phyloP scores from a whole-genome alignment of 108 stramenopile species.

The Fistulifera solaris region DNA sequence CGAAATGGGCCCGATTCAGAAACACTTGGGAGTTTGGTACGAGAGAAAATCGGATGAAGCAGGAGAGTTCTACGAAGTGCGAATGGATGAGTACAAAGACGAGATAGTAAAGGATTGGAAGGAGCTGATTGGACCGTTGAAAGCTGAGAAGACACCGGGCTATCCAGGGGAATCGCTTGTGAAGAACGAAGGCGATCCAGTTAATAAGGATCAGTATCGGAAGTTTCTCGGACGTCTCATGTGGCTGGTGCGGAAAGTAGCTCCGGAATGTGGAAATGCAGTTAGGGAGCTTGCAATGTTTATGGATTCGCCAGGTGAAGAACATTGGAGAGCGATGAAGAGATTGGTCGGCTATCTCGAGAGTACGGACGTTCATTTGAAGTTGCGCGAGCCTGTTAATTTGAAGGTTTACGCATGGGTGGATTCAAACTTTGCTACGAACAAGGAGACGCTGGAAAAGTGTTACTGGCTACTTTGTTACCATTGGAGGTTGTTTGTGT shows the following conservation, averaged over 20 bases:
- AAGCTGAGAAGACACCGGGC: slow-evolving; percentile 12
- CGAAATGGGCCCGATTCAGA: slow-evolving; percentile 10
- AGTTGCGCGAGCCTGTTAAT: slow-evolving; percentile 7
- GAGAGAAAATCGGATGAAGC: not conserved
- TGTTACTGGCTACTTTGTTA: not conserved
- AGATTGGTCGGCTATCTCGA: slow-evolving; percentile 9
- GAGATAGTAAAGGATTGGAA: slow-evolving; percentile 1
- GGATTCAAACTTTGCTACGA: slow-evolving; percentile 1
- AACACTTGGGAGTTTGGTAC: slow-evolving; percentile 17
- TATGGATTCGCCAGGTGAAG: slow-evolving; percentile 5
- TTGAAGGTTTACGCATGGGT: not conserved
- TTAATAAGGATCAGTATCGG: slow-evolving; percentile 5
- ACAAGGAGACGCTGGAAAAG: not conserved
- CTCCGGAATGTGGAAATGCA: slow-evolving; percentile 11
- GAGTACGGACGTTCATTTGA: slow-evolving; percentile 4
- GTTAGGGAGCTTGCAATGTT: slow-evolving; percentile 3
- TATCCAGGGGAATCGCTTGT: slow-evolving; percentile 10
- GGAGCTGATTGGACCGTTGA: not conserved
- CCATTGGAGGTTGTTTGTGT: slow-evolving; percentile 14
- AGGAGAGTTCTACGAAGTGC: not conserved
- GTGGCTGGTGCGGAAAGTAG: slow-evolving; percentile 8
- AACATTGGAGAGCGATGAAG: slow-evolving; percentile 15
- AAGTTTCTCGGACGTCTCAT: slow-evolving; percentile 12
- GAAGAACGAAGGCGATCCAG: slow-evolving; percentile 1
- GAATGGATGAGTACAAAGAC: slow-evolving; percentile 1